Conservation (phyloP, 306 rosid genomes). For the Cucurbita maxima region DNA sequence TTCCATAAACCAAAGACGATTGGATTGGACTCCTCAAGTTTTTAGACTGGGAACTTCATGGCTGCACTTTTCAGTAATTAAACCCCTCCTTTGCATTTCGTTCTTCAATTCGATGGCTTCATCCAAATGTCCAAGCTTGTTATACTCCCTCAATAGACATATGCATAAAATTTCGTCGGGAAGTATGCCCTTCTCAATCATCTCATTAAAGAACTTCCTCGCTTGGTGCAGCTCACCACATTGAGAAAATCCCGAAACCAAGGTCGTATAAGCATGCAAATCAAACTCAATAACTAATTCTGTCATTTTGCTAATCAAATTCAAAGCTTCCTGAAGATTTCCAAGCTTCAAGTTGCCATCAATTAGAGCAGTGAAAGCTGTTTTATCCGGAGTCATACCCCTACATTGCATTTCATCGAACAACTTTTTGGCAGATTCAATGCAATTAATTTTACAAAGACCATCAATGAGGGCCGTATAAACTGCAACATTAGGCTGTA, state of each 20-base stretch:
- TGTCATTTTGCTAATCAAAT: constrained; percentile 42
- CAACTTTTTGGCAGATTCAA: constrained; percentile 53
- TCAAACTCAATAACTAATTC: constrained; percentile 64
- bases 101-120: constrained; percentile 57
- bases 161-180: constrained; percentile 71
- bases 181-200: constrained; percentile 51
- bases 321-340: constrained; percentile 59
- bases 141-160: constrained; percentile 44
- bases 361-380: constrained; percentile 59
- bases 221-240: constrained; percentile 57
- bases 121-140: constrained; percentile 41
- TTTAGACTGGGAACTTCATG: constrained; percentile 17
- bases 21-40: constrained; percentile 21
- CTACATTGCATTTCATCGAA: constrained; percentile 64
- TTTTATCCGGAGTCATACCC: constrained; percentile 72
- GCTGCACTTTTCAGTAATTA: constrained; percentile 23
- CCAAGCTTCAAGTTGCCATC: constrained; percentile 85
- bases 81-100: constrained; percentile 47
- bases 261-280: constrained; percentile 64
- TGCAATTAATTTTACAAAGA: constrained; percentile 45
- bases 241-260: constrained; percentile 62
- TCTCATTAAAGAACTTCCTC: constrained; percentile 52
- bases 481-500: constrained; percentile 65
- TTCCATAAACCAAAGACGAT: neutral
- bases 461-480: constrained; percentile 83